Percentiles rank a stretch among this genome's conserved stretches.
Evolutionary conservation across 768 basidiomycete genomes (phyloP).

Genomic region (Suillus hirtellus): DNA sequence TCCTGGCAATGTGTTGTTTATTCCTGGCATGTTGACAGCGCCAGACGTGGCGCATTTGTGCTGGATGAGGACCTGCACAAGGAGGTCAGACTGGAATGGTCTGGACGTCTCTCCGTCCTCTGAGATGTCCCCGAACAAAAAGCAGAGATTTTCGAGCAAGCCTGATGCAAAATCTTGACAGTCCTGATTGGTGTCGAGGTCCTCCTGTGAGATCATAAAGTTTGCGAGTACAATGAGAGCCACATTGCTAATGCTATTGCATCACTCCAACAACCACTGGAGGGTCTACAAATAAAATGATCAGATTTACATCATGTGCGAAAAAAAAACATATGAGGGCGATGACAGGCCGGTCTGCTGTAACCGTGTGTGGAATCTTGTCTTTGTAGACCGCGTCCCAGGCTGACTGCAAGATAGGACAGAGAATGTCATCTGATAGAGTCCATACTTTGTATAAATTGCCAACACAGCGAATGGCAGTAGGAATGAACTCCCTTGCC

Average conservation of each 20-base stretch:
- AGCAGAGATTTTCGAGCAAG: background rate
- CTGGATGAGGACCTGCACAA: background rate
- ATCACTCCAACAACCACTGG: background rate
- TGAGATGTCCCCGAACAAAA: constrained; percentile 4
- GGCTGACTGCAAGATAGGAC: constrained; percentile 11
- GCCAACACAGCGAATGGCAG: background rate
- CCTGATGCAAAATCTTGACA: background rate
- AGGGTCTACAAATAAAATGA: background rate
- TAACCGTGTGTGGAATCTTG: constrained; percentile 11
- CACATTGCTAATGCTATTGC: background rate
- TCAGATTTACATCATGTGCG: too few relatives aligned
- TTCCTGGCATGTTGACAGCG: background rate
- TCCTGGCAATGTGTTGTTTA: background rate
- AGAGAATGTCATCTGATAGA: constrained; percentile 2
- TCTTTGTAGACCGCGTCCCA: constrained; percentile 12
- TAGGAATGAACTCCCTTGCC: background rate
- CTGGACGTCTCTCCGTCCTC: background rate
- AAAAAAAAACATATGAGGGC: background rate
- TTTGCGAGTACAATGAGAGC: background rate
- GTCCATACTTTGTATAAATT: background rate
- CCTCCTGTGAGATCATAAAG: background rate
- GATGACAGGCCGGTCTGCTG: background rate
- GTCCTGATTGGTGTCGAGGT: background rate
- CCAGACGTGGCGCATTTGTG: background rate
- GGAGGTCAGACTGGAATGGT: constrained; percentile 1